phyloP scores from a whole-genome alignment of 768 basidiomycete genomes.

The Xerocomellus dryophilus region DNA sequence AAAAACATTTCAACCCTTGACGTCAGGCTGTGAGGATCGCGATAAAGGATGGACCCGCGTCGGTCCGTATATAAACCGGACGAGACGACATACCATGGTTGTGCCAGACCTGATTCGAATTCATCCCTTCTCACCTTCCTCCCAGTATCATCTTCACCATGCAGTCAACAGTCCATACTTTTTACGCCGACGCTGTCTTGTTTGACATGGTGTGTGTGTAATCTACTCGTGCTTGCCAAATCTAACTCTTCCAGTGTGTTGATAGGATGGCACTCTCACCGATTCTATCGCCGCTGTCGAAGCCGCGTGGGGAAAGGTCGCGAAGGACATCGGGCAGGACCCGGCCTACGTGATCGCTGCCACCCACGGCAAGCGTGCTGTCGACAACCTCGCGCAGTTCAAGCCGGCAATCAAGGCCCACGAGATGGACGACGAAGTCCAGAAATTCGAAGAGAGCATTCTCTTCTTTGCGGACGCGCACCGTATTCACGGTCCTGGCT shows the following conservation, averaged over 20 bases:
- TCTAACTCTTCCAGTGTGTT: slow-evolving; percentile 27
- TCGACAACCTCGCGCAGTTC: slow-evolving; percentile 67
- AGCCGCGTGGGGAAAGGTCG: slow-evolving; percentile 73
- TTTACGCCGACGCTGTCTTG: slow-evolving; percentile 56
- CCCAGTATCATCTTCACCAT: slow-evolving; percentile 12
- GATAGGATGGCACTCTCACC: slow-evolving; percentile 66
- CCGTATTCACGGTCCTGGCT: slow-evolving; percentile 41
- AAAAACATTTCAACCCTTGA: slow-evolving; percentile 25
- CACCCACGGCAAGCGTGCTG: slow-evolving; percentile 76
- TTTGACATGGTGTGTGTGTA: slow-evolving; percentile 57
- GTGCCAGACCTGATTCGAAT: slow-evolving; percentile 15
- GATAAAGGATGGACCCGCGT: slow-evolving; percentile 1
- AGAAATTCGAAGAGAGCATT: slow-evolving; percentile 62
- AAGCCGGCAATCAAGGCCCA: slow-evolving; percentile 52
- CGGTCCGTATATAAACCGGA: slow-evolving; percentile 23
- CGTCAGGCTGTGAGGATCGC: slow-evolving; percentile 19
- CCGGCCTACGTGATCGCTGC: slow-evolving; percentile 65
- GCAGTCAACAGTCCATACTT: slow-evolving; percentile 31
- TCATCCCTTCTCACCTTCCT: not conserved
- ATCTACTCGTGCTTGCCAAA: slow-evolving; percentile 3
- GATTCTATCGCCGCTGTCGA: slow-evolving; percentile 74
- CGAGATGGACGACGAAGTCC: slow-evolving; percentile 57
- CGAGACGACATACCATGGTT: not conserved
- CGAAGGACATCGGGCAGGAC: slow-evolving; percentile 64
- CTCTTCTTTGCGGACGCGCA: slow-evolving; percentile 66